phyloP scores from a whole-genome alignment of 176 grass and related monocot genomes.

The Musa troglodytarum region DNA sequence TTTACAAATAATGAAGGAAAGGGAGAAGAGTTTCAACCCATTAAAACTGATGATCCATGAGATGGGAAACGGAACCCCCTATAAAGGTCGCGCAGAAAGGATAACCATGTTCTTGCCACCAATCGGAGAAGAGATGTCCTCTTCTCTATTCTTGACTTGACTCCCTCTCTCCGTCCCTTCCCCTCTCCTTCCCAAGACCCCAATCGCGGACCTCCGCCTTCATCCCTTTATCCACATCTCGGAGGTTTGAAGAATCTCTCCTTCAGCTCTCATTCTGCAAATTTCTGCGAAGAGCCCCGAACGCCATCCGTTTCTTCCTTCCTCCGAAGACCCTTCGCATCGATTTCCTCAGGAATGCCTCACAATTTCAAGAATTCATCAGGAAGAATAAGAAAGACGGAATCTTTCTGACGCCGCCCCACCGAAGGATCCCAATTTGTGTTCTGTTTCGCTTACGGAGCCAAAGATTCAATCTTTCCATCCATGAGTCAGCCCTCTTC shows the following conservation, averaged over 20 bases:
- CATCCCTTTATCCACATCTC: no score
- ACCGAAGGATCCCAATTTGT: not conserved
- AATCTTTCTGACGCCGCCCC: not conserved
- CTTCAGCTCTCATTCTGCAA: not conserved
- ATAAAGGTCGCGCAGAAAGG: not conserved
- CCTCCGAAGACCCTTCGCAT: not conserved
- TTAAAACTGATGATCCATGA: no score
- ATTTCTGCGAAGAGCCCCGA: not conserved
- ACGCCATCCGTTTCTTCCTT: not conserved
- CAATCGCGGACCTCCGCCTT: no score
- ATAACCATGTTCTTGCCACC: not conserved
- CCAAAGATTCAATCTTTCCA: not conserved
- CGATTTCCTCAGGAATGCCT: not conserved
- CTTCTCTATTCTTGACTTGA: not conserved
- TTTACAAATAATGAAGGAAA: no score
- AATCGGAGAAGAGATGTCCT: not conserved
- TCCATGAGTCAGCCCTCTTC: slow-evolving; percentile 1
- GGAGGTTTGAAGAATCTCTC: no score
- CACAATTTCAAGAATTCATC: not conserved
- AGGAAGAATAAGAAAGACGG: not conserved
- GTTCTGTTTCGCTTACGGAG: not conserved
- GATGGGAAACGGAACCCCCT: no score
- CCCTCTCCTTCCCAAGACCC: not conserved
- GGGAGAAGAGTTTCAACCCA: no score
- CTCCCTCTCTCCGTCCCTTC: not conserved